Base-by-base conservation (phyloP, 2,329 filamentous ascomycete species). In the Diplodia scrobiculata region DNA sequence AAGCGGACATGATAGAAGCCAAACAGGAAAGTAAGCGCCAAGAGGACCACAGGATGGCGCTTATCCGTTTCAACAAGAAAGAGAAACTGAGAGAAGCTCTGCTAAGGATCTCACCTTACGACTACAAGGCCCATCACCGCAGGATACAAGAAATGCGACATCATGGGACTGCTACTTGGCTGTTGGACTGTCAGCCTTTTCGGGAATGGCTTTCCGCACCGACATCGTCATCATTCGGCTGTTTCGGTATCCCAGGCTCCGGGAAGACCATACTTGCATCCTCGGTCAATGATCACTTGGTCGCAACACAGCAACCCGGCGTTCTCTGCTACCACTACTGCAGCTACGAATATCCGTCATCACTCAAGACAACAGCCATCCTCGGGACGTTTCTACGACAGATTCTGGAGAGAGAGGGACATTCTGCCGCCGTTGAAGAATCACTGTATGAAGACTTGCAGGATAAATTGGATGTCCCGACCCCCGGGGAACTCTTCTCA, bases 161-260 rank as follows among this genome's bases (percentile, higher is more conserved):
- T 51, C 60, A 67, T 21, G 69, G 70, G 0, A 70, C 71, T 11
- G 68, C 67, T 21, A 53, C 11, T 5, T 72, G 71, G 70, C 5
- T 72, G 9, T 66, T 67, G 21, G 38, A 52, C 5, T 19, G 67
- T 10, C 21, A 38, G 4, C 11, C 38, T 4, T 71, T 66, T 41
- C 13, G 34, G 13, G n/a, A 52, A 3, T 72, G 69, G 70, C 14
- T 59, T 0, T 5, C 17, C 21, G 54, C 66, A 1, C 25, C 54
- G 17, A 19, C 3, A 0, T 70, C 70, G 1, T 54, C 65, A n/a
- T 71, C 67, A 41, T 45, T 72, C 1, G 69, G 65, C 19, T 71
- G 67, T 41, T 73, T 70, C 52, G 71, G 70, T 2, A 73, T 73
- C 25, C 71, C 69, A 0, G 71, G 70, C 0, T 71, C 71, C 10